Base-by-base conservation (phyloP, 2,329 filamentous ascomycete species). In the Fusarium nisikadoi region DNA sequence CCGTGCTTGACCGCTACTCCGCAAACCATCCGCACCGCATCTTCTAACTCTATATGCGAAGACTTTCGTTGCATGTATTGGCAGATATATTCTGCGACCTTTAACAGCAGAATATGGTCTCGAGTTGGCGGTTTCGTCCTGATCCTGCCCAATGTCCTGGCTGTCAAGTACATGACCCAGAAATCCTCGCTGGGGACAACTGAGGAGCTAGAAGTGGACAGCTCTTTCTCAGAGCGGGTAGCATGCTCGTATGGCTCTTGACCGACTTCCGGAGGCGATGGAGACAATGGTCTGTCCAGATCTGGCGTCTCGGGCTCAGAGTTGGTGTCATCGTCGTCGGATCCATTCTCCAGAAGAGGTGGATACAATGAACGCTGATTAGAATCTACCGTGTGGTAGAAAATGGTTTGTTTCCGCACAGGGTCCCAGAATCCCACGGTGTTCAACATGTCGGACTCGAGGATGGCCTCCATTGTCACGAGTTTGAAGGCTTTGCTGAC, bases 401-500 rank as follows among this genome's bases (percentile, higher is more conserved):
- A 59, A 1, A 53, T 29, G 13, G n/a, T 46, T 1, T 27, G 9
- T 9, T 39, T 6, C 3, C 52, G 63, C 1, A 66, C 5, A 2
- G 62, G 61, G 3, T 66, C 63, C 38, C 62, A 60, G 14, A 46
- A 66, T 17, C 55, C 62, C 1, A 38, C 62, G 9, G 52, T 3
- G 3, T 27, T 5, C 13, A 66, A 0, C 6, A 66, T 66, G 6
- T 38, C 13, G 0, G 52, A 60, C 19, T 60, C 45, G 3, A 36
- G 33, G 10, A 67, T 36, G 2, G 42, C 62, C 3, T 66, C 53
- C 12, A 67, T 42, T 1, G 33, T 27, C 14, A 61, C 14, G 1
- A 16, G 17, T 0, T 38, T 39, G 25, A 67, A 47, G 2, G 7
- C 8, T 46, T 41, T 66, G 5, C 41, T 67, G 6, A 66, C 19